phyloP scores from a whole-genome alignment of 2,329 filamentous ascomycete genomes.

The Massarina eburnea region DNA sequence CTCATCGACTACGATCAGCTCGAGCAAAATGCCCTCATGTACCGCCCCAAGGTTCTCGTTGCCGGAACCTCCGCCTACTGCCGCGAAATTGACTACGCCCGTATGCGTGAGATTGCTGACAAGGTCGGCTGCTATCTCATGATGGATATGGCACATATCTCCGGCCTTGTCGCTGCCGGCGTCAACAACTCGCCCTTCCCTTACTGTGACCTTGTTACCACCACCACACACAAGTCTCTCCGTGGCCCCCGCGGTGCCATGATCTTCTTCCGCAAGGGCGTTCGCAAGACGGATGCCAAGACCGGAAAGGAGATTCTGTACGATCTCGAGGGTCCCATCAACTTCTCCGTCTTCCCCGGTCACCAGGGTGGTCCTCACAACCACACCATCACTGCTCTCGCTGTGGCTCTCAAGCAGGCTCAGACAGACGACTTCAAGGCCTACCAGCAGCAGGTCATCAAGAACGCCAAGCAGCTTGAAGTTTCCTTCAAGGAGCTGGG shows the following conservation, averaged over 20 bases:
- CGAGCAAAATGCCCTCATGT: slow-evolving; percentile 82
- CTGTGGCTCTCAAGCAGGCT: slow-evolving; percentile 92
- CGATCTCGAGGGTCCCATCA: slow-evolving; percentile 90
- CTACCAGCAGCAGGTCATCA: slow-evolving; percentile 87
- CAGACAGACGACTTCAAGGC: slow-evolving; percentile 85
- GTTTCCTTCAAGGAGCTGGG: slow-evolving; percentile 65
- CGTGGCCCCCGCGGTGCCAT: slow-evolving; percentile 93
- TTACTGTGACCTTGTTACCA: slow-evolving; percentile 92
- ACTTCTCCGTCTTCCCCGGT: slow-evolving; percentile 94
- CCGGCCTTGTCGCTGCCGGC: slow-evolving; percentile 87
- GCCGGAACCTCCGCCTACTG: slow-evolving; percentile 96
- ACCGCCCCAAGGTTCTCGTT: slow-evolving; percentile 93
- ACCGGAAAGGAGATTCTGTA: slow-evolving; percentile 84
- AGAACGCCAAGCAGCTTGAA: slow-evolving; percentile 89
- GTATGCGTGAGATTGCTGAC: slow-evolving; percentile 87
- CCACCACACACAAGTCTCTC: slow-evolving; percentile 96
- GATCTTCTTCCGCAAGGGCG: slow-evolving; percentile 97
- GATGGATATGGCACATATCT: slow-evolving; percentile 97
- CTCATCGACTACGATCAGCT: slow-evolving; percentile 94
- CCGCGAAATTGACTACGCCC: slow-evolving; percentile 90
- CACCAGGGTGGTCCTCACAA: slow-evolving; percentile 99
- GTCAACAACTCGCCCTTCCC: slow-evolving; percentile 89
- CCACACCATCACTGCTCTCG: slow-evolving; percentile 95
- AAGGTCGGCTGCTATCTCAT: slow-evolving; percentile 91
- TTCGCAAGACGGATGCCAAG: slow-evolving; percentile 79